Evolutionary conservation across 2,329 filamentous ascomycete species (phyloP).

Genomic region (Cercospora zeina): DNA sequence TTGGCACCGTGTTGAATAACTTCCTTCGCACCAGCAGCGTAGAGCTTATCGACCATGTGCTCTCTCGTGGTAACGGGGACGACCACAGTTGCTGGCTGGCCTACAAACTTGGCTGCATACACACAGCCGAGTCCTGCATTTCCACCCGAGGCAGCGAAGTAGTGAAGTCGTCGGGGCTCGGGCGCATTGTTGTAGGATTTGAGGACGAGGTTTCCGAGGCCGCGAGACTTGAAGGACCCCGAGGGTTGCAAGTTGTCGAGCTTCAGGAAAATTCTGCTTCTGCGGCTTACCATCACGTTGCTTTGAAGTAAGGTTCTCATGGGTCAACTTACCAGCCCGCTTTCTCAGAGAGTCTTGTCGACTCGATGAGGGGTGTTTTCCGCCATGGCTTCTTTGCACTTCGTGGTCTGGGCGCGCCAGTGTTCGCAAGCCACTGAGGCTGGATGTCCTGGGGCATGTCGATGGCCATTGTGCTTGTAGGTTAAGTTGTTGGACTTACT

Average conservation of each 20-base stretch:
- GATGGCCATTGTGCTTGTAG: constrained; percentile 20
- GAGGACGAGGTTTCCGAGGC: constrained; percentile 65
- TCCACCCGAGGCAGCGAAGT: constrained; percentile 78
- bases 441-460: constrained; percentile 12
- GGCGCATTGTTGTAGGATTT: constrained; percentile 34
- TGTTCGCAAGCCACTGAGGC: constrained; percentile 19
- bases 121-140: constrained; percentile 84
- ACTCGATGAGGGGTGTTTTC: constrained; percentile 70
- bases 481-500: neutral
- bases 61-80: constrained; percentile 66
- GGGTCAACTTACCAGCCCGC: constrained; percentile 65
- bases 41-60: constrained; percentile 71
- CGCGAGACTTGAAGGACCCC: constrained; percentile 81
- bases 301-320: constrained; percentile 8
- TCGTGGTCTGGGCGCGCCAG: constrained; percentile 7
- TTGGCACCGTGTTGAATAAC: constrained; percentile 68
- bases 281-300: constrained; percentile 36
- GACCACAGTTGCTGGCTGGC: constrained; percentile 71
- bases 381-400: constrained; percentile 59
- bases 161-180: constrained; percentile 51
- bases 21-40: constrained; percentile 63
- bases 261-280: constrained; percentile 77
- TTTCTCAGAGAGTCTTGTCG: constrained; percentile 63
- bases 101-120: constrained; percentile 66
- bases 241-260: constrained; percentile 82